A percentile compares a stretch with the other conserved stretches of the same genome.
phyloP scores from a whole-genome alignment of 2,329 filamentous ascomycete genomes.

The Zasmidium cellare region DNA sequence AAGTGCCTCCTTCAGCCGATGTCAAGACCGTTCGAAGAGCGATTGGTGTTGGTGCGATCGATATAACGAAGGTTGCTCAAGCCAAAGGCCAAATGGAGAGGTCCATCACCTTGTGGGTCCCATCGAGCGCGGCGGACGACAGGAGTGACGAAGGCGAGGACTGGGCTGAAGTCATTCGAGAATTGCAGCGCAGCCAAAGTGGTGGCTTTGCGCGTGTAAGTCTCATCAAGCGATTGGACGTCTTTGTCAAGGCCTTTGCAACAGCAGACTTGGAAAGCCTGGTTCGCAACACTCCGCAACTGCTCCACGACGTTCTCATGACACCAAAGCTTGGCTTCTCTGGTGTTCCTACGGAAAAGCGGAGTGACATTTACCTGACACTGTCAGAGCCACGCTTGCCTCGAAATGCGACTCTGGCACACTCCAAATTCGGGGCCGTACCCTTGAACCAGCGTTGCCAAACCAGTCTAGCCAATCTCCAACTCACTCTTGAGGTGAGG shows the following conservation, averaged over 20 bases:
- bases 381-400: conserved; percentile 76
- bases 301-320: conserved; percentile 76
- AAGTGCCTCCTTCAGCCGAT: conserved; percentile 26
- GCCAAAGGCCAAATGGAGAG: conserved; percentile 25
- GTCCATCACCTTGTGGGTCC: conserved; percentile 71
- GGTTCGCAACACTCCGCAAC: conserved; percentile 82
- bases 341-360: conserved; percentile 79
- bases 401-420: conserved; percentile 62
- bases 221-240: conserved; percentile 71
- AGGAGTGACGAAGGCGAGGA: conserved; percentile 61
- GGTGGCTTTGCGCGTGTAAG: conserved; percentile 59
- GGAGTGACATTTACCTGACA: conserved; percentile 95
- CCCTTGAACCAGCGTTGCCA: conserved; percentile 61
- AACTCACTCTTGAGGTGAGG: conserved; percentile 86
- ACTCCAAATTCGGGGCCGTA: conserved; percentile 78
- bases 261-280: conserved; percentile 75
- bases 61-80: conserved; percentile 58
- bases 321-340: conserved; percentile 92
- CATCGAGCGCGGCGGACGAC: conserved; percentile 55
- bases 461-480: conserved; percentile 71
- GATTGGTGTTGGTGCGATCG: conserved; percentile 75
- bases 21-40: conserved; percentile 63
- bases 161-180: conserved; percentile 72
- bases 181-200: conserved; percentile 71
- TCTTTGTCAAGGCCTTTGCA: conserved; percentile 77